These are phyloP conservation scores for Beta vulgaris DNA, from an alignment of 148 eudicot species.

Conservation along the genomic window DNA sequence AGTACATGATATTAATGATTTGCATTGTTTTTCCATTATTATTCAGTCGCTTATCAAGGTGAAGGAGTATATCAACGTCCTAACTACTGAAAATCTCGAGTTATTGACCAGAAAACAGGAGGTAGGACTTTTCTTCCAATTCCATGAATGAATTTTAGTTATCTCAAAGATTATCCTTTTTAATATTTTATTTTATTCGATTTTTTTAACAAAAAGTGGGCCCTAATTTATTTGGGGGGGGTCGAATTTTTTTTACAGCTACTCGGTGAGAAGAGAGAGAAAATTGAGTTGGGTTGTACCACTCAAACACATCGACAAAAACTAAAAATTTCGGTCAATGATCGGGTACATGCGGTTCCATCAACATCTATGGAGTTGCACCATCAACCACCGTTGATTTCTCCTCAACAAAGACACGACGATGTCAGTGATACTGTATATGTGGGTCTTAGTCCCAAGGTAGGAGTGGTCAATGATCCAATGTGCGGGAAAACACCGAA, in stretches of 20 bases:
- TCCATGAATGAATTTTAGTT: not conserved
- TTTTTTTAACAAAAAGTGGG: not conserved
- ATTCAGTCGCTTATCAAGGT: conserved; percentile 13
- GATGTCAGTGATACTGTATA: no score
- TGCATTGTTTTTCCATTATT: not conserved
- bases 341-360: conserved; percentile 12
- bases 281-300: no score
- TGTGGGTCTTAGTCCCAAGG: no score
- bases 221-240: not conserved
- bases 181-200: not conserved
- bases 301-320: no score
- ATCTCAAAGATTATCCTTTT: not conserved
- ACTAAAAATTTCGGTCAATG: no score
- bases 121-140: conserved; percentile 13
- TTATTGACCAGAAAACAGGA: conserved; percentile 6
- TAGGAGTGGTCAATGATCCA: not conserved
- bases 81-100: not conserved
- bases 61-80: not conserved
- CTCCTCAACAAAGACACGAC: not conserved
- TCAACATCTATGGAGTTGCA: not conserved
- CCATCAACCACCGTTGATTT: conserved; percentile 6
- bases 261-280: no score
- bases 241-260: not conserved
- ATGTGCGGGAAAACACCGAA: not conserved
- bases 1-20: no score